These are phyloP conservation scores for Verticillium alfalfae DNA, from an alignment of 2,329 filamentous ascomycete genomes.

Conservation along the genomic window DNA sequence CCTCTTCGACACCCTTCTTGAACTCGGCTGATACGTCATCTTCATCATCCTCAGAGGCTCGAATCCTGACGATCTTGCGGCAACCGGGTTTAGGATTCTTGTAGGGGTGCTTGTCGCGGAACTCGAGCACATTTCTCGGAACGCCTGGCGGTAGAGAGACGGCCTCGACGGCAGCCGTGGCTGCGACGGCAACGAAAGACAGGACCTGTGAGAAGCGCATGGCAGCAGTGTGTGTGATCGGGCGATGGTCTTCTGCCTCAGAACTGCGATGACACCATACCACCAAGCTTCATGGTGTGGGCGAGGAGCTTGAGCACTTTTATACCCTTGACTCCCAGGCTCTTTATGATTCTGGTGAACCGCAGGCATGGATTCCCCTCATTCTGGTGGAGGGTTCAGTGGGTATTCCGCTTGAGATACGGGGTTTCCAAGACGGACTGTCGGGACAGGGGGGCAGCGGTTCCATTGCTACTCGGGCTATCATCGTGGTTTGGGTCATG, in stretches of 20 bases:
- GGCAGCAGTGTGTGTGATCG: background rate
- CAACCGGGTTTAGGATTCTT: slow-evolving; percentile 5
- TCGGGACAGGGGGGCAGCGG: background rate
- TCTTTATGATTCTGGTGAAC: background rate
- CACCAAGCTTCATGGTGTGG: background rate
- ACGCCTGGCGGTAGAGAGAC: slow-evolving; percentile 8
- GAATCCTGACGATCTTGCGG: slow-evolving; percentile 8
- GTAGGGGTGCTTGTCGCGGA: slow-evolving; percentile 11
- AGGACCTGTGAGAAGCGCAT: slow-evolving; percentile 1
- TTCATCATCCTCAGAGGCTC: slow-evolving; percentile 39
- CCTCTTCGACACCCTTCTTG: slow-evolving; percentile 45
- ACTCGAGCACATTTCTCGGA: slow-evolving; percentile 8
- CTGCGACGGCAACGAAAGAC: background rate
- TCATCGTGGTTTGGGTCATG: background rate
- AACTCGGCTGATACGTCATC: slow-evolving; percentile 55
- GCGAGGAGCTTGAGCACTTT: background rate
- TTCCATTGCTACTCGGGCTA: background rate
- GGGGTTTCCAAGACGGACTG: background rate
- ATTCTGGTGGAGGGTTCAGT: background rate
- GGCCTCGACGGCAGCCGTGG: slow-evolving; percentile 2
- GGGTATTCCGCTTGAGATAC: background rate
- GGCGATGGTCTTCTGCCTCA: background rate
- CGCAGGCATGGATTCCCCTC: background rate
- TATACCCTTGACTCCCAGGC: background rate
- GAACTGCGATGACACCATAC: background rate